A percentile compares a stretch with the other conserved stretches of the same genome.
Conservation (phyloP, 202 grass and related monocot species). For the Musa balbisiana region DNA sequence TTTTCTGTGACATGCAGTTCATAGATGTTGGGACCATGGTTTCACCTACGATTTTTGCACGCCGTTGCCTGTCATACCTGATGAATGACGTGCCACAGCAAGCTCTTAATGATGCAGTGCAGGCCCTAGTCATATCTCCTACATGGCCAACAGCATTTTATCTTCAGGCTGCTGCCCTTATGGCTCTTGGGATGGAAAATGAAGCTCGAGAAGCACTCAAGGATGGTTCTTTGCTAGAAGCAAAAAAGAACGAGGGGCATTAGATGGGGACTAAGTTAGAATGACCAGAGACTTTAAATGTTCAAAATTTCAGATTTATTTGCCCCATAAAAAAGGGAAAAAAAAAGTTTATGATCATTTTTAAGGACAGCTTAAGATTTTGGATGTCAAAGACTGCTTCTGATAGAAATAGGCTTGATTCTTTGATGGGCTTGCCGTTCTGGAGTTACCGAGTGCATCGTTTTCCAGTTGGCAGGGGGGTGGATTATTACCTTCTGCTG, state of each 20-base stretch:
- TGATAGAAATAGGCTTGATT: neutral
- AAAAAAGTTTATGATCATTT: neutral
- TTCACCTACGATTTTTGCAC: slow-evolving; percentile 90
- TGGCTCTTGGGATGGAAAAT: slow-evolving; percentile 78
- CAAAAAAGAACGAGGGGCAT: slow-evolving; percentile 32
- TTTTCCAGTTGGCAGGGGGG: neutral
- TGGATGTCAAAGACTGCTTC: neutral
- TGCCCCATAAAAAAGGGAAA: slow-evolving; percentile 6
- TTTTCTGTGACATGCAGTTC: slow-evolving; percentile 56
- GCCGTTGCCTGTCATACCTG: slow-evolving; percentile 81
- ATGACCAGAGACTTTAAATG: neutral
- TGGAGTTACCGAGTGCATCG: neutral
- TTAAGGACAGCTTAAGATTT: neutral
- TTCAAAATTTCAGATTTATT: neutral
- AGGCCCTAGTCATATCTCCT: slow-evolving; percentile 84
- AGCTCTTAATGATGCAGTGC: slow-evolving; percentile 78
- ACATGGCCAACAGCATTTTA: slow-evolving; percentile 87
- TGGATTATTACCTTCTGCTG: neutral
- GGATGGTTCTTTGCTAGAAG: slow-evolving; percentile 66
- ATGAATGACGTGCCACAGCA: slow-evolving; percentile 70
- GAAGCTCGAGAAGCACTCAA: slow-evolving; percentile 89
- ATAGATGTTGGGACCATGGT: slow-evolving; percentile 98
- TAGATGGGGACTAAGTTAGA: neutral
- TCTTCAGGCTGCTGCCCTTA: slow-evolving; percentile 71
- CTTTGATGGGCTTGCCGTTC: slow-evolving; percentile 9